Evolutionary conservation across 805 yeast species (phyloP), one percentile per base, ranked within the genome.

Genomic region (Starmerella riodocensis): DNA sequence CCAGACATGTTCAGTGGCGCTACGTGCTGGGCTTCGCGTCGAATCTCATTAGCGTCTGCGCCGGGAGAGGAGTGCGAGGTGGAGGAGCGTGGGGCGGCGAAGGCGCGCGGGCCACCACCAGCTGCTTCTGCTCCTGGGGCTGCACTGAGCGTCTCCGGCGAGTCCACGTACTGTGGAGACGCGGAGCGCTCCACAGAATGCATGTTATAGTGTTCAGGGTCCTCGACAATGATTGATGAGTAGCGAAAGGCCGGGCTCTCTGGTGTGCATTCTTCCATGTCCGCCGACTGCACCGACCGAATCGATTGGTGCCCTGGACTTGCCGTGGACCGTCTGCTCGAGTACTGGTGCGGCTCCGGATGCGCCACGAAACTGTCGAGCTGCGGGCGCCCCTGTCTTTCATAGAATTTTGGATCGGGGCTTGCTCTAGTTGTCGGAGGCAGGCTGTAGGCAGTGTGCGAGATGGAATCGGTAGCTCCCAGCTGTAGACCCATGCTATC

Each of bases 11-110:
- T 17, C 32, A 42, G 16, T 4, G 38, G 46, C 25, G 16, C 28
- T 13, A 42, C 41, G 17, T 31, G 26, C 27, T 42, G 46, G 13
- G 46, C 46, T 19, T 39, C 42, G 9, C 46, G 36, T 19, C 35
- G 36, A 19, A 42, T 39, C 29, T 42, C 46, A 17, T 33, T 31
- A 14, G 6, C 14, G 20, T 6, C 4, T 9, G 20, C 6, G 9
- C 13, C 20, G 18, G 7, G 6, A 17, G 32, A 4, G 8, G 8
- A 7, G 12, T 28, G 18, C 8, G 6, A 6, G 11, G 12, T 6
- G 30, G 18, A 13, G 11, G 14, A 28, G 12, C 12, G 27, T 11
- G 27, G 27, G n/a, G n/a, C n/a, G n/a, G n/a, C n/a, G n/a, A n/a
- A n/a, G n/a, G n/a, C n/a, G n/a, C n/a, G n/a, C n/a, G n/a, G n/a